Evolutionary conservation across 1,139 yeast genomes (phyloP).

Genomic region (Taiozyma sp.): DNA sequence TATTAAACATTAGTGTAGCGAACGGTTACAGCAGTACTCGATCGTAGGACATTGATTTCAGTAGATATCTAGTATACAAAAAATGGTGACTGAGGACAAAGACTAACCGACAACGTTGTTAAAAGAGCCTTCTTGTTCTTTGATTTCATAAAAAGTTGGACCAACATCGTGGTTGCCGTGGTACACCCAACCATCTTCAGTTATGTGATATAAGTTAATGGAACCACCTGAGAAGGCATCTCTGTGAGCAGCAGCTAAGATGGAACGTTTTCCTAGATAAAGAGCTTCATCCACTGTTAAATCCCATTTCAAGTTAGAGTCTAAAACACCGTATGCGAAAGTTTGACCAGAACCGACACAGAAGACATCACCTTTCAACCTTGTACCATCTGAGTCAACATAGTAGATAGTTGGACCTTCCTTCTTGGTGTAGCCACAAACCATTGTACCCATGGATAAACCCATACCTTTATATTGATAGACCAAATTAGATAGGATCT

Average conservation of each 20-base stretch:
- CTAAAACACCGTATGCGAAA: slow-evolving; percentile 98
- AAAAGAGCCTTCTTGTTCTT: slow-evolving; percentile 84
- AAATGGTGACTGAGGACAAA: neutral
- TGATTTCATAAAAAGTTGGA: slow-evolving; percentile 86
- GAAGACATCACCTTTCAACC: slow-evolving; percentile 90
- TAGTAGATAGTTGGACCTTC: slow-evolving; percentile 96
- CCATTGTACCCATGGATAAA: slow-evolving; percentile 98
- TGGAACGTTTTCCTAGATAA: slow-evolving; percentile 90
- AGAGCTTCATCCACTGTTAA: slow-evolving; percentile 88
- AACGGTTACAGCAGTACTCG: neutral
- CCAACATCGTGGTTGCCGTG: slow-evolving; percentile 97
- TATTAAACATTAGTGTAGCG: neutral
- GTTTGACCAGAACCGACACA: slow-evolving; percentile 99
- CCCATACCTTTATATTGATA: slow-evolving; percentile 97
- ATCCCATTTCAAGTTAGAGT: slow-evolving; percentile 88
- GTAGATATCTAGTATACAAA: neutral
- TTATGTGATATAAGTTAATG: slow-evolving; percentile 86
- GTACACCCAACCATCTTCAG: slow-evolving; percentile 90
- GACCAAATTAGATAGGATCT: slow-evolving; percentile 85
- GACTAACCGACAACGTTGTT: slow-evolving; percentile 70
- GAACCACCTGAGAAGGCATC: slow-evolving; percentile 99
- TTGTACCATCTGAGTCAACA: slow-evolving; percentile 96
- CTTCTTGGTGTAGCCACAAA: slow-evolving; percentile 93
- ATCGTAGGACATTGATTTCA: neutral
- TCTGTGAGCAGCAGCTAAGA: slow-evolving; percentile 96